Percentiles rank a stretch among this genome's conserved stretches.
These are phyloP conservation scores for Leccinum boreale DNA, from an alignment of 768 basidiomycete species.

Conservation along the genomic window DNA sequence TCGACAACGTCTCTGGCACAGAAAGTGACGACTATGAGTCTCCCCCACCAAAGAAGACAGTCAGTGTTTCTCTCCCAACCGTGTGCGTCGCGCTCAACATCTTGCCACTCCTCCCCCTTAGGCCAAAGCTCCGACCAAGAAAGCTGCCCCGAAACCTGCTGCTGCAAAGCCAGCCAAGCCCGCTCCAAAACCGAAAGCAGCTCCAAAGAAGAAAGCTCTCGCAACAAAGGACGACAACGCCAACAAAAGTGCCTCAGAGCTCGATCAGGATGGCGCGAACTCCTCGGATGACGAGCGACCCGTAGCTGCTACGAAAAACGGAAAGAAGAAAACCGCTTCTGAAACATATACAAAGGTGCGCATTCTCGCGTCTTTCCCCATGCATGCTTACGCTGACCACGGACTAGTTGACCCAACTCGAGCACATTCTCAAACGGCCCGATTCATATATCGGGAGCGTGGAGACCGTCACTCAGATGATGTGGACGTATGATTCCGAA, in stretches of 20 bases:
- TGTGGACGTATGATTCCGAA: slow-evolving; percentile 93
- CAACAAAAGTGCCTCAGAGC: slow-evolving; percentile 43
- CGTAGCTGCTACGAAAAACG: slow-evolving; percentile 28
- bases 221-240: slow-evolving; percentile 64
- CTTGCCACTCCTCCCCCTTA: slow-evolving; percentile 18
- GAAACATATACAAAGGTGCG: slow-evolving; percentile 88
- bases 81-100: slow-evolving; percentile 6
- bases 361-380: not conserved
- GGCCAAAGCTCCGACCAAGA: slow-evolving; percentile 37
- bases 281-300: slow-evolving; percentile 34
- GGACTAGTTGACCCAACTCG: slow-evolving; percentile 82
- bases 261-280: slow-evolving; percentile 36
- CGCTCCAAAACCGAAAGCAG: slow-evolving; percentile 47
- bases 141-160: slow-evolving; percentile 43
- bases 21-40: slow-evolving; percentile 65
- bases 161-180: slow-evolving; percentile 41
- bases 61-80: slow-evolving; percentile 1
- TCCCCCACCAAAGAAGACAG: slow-evolving; percentile 57
- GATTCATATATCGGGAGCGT: slow-evolving; percentile 97
- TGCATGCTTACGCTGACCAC: not conserved
- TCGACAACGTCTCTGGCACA: slow-evolving; percentile 52
- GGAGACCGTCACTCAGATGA: slow-evolving; percentile 77
- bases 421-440: slow-evolving; percentile 89
- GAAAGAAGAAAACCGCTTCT: slow-evolving; percentile 84
- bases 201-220: slow-evolving; percentile 68